A percentile compares a stretch with the other conserved stretches of the same genome.
These are phyloP conservation scores for Thelephora aurantiotincta DNA, from an alignment of 768 basidiomycete species.

Conservation along the genomic window DNA sequence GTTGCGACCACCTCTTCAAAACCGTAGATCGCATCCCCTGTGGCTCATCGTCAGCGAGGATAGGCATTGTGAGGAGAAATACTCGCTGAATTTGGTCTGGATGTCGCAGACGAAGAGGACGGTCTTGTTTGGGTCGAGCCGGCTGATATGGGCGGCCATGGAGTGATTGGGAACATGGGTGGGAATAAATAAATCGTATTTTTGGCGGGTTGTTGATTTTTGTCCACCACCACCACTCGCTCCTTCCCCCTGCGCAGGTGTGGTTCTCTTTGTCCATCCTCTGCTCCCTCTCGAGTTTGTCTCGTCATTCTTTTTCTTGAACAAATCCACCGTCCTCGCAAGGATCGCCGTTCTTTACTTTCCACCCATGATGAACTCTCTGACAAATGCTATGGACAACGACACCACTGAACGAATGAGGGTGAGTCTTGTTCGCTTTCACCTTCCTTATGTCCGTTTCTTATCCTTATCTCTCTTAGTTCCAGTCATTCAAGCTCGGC, in stretches of 20 bases:
- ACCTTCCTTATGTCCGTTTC: not conserved
- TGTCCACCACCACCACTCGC: conserved; percentile 17
- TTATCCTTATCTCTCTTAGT: conserved; percentile 24
- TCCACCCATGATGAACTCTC: conserved; percentile 13
- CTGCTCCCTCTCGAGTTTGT: conserved; percentile 14
- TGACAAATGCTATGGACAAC: conserved; percentile 25
- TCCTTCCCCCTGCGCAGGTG: conserved; percentile 5
- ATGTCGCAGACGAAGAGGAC: conserved; percentile 78
- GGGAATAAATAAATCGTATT: conserved; percentile 1
- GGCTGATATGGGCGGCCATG: conserved; percentile 7
- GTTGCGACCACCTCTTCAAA: conserved; percentile 61
- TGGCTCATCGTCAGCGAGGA: not conserved
- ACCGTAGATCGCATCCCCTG: conserved; percentile 42
- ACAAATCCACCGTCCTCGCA: conserved; percentile 17
- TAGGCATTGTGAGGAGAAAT: not conserved
- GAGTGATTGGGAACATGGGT: not conserved
- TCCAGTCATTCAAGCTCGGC: conserved; percentile 65
- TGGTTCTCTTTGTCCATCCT: conserved; percentile 1
- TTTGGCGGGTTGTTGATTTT: conserved; percentile 7
- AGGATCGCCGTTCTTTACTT: conserved; percentile 22
- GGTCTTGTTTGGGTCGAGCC: conserved; percentile 23
- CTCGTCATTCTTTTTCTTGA: conserved; percentile 22
- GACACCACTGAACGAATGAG: conserved; percentile 27
- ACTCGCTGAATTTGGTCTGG: conserved; percentile 60
- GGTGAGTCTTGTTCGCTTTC: conserved; percentile 15